phyloP scores from a whole-genome alignment of 352 stramenopile genomes.

The Saprolegnia diclina region DNA sequence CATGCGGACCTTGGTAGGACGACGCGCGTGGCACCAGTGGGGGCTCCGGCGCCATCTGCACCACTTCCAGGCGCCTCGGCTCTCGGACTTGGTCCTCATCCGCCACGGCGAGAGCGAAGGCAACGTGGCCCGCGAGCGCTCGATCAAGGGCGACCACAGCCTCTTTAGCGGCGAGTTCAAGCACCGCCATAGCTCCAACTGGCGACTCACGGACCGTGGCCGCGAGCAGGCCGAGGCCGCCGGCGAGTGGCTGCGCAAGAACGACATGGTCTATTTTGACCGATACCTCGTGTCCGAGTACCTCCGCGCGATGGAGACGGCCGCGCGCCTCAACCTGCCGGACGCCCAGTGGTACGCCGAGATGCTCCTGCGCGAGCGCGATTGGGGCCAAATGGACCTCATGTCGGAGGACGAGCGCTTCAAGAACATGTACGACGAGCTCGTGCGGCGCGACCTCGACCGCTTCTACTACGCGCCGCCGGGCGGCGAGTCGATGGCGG shows the following conservation, averaged over 20 bases:
- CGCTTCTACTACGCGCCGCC: slow-evolving; percentile 83
- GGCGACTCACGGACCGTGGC: slow-evolving; percentile 81
- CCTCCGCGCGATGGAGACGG: slow-evolving; percentile 80
- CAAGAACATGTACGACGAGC: slow-evolving; percentile 84
- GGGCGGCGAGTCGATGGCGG: slow-evolving; percentile 75
- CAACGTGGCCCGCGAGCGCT: slow-evolving; percentile 79
- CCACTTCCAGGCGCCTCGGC: slow-evolving; percentile 41
- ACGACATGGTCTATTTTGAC: slow-evolving; percentile 72
- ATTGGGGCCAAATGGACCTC: slow-evolving; percentile 87
- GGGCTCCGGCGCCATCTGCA: slow-evolving; percentile 3
- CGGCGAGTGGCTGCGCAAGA: slow-evolving; percentile 75
- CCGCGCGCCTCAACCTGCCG: slow-evolving; percentile 64
- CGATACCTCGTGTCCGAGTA: slow-evolving; percentile 85
- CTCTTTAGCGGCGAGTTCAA: slow-evolving; percentile 85
- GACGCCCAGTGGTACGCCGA: slow-evolving; percentile 79
- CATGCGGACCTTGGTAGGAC: neutral
- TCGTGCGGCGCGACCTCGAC: slow-evolving; percentile 72
- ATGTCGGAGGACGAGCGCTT: slow-evolving; percentile 85
- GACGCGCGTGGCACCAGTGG: neutral
- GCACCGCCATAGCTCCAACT: slow-evolving; percentile 84
- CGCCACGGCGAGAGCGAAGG: slow-evolving; percentile 85
- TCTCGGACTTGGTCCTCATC: slow-evolving; percentile 81
- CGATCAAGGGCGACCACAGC: slow-evolving; percentile 75
- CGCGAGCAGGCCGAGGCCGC: slow-evolving; percentile 61
- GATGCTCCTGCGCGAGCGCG: slow-evolving; percentile 83